Percentiles rank a stretch among this genome's conserved stretches.
Conservation (phyloP, 2,329 filamentous ascomycete species). For the Penicillium sp. region DNA sequence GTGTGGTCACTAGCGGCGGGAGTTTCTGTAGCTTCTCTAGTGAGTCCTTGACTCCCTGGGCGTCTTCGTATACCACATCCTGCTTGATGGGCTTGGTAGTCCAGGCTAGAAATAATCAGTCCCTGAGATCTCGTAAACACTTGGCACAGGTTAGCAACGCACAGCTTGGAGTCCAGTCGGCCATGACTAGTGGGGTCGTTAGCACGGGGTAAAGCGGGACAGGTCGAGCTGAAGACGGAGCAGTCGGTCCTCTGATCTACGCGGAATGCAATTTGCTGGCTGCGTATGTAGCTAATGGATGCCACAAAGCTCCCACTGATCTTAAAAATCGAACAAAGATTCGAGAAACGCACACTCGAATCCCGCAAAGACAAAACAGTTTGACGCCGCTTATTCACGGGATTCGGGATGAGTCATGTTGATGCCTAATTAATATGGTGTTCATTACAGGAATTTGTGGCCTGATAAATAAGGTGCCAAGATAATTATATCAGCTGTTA, state of each 20-base stretch:
- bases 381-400: constrained; percentile 20
- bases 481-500: background rate
- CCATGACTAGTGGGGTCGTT: constrained; percentile 17
- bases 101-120: constrained; percentile 34
- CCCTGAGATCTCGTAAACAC: background rate
- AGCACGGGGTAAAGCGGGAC: constrained; percentile 5
- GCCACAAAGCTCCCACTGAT: background rate
- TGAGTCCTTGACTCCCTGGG: constrained; percentile 38
- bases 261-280: background rate
- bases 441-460: background rate
- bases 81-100: constrained; percentile 47
- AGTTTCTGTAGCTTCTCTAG: constrained; percentile 44
- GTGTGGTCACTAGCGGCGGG: constrained; percentile 40
- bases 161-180: constrained; percentile 33
- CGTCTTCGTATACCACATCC: constrained; percentile 48
- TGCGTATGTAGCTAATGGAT: background rate
- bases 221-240: background rate
- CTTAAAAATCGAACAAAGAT: constrained; percentile 6
- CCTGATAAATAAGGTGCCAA: constrained; percentile 6
- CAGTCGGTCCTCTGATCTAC: background rate
- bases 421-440: constrained; percentile 5
- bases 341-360: constrained; percentile 2
- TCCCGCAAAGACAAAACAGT: constrained; percentile 4
- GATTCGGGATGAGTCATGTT: constrained; percentile 17
- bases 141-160: constrained; percentile 2